Percentiles rank a stretch among this genome's conserved stretches.
These are phyloP conservation scores for Peronospora belbahrii DNA, from an alignment of 352 stramenopile species.

Conservation along the genomic window DNA sequence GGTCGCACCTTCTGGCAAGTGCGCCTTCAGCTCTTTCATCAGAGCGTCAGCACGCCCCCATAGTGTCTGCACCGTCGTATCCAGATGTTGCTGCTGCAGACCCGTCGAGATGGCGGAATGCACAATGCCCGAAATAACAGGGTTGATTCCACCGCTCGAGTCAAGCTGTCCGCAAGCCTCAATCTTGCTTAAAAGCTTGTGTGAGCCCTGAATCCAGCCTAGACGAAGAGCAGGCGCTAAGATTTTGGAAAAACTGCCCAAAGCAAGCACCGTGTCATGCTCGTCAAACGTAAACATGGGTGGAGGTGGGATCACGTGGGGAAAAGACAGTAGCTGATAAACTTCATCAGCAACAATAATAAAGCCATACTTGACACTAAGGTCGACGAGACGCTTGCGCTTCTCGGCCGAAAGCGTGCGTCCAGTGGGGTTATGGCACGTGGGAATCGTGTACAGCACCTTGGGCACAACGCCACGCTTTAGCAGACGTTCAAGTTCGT, in stretches of 20 bases:
- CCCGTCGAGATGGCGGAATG: slow-evolving; percentile 58
- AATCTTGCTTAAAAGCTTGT: slow-evolving; percentile 68
- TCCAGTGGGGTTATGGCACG: slow-evolving; percentile 92
- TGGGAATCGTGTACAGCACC: slow-evolving; percentile 92
- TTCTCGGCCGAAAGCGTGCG: slow-evolving; percentile 80
- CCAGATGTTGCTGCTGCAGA: slow-evolving; percentile 69
- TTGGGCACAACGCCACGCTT: slow-evolving; percentile 72
- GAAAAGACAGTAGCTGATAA: slow-evolving; percentile 93
- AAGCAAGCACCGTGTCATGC: slow-evolving; percentile 76
- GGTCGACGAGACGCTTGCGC: slow-evolving; percentile 78
- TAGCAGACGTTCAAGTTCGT: slow-evolving; percentile 80
- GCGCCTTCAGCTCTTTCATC: slow-evolving; percentile 66
- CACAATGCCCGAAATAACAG: slow-evolving; percentile 87
- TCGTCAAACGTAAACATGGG: slow-evolving; percentile 81
- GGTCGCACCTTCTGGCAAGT: slow-evolving; percentile 43
- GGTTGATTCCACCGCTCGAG: slow-evolving; percentile 88
- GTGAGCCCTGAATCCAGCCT: slow-evolving; percentile 79
- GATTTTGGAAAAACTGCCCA: slow-evolving; percentile 95
- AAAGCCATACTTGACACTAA: slow-evolving; percentile 87
- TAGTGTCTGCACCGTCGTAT: slow-evolving; percentile 62
- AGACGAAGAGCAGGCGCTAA: slow-evolving; percentile 87
- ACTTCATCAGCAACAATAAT: slow-evolving; percentile 90
- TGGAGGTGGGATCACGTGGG: slow-evolving; percentile 68
- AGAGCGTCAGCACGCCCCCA: slow-evolving; percentile 68
- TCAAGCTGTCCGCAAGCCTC: slow-evolving; percentile 86